Percentiles rank a stretch among this genome's conserved stretches.
Evolutionary conservation across 805 yeast genomes (phyloP).

Genomic region (Lipomyces mesembrius): DNA sequence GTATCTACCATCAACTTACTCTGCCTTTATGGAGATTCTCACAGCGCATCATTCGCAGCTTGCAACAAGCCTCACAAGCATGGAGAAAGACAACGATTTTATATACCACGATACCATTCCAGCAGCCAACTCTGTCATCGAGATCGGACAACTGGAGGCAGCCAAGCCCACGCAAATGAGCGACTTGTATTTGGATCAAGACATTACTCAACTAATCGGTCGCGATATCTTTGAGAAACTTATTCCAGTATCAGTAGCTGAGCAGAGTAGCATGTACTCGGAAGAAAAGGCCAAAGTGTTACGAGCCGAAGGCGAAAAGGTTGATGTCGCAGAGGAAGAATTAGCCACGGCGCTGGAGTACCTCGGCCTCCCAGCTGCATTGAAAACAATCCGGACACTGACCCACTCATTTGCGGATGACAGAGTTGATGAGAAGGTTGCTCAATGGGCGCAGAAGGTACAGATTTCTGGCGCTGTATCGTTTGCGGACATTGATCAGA

Average conservation of each 20-base stretch:
- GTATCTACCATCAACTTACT: conserved; percentile 38
- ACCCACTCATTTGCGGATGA: conserved; percentile 25
- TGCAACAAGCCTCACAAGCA: conserved; percentile 44
- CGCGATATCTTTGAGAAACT: conserved; percentile 73
- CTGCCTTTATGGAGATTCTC: conserved; percentile 37
- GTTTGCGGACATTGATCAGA: conserved; percentile 30
- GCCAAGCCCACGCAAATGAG: conserved; percentile 61
- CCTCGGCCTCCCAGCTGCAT: conserved; percentile 71
- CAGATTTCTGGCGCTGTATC: conserved; percentile 37
- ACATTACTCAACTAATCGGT: conserved; percentile 54
- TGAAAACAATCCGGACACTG: conserved; percentile 55
- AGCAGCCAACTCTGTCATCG: conserved; percentile 60
- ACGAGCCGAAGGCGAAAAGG: conserved; percentile 72
- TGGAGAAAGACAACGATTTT: conserved; percentile 84
- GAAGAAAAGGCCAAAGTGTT: conserved; percentile 83
- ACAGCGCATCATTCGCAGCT: conserved; percentile 40
- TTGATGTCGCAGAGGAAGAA: conserved; percentile 80
- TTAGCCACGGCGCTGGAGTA: conserved; percentile 78
- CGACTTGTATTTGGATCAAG: conserved; percentile 50
- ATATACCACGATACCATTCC: conserved; percentile 85
- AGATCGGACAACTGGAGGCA: conserved; percentile 70
- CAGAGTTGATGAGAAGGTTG: conserved; percentile 24
- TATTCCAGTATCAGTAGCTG: conserved; percentile 85
- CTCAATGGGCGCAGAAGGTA: conserved; percentile 27
- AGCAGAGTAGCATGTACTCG: conserved; percentile 81